Conservation (phyloP, 2,329 filamentous ascomycete genomes). For the Malbranchea zuffiana region DNA sequence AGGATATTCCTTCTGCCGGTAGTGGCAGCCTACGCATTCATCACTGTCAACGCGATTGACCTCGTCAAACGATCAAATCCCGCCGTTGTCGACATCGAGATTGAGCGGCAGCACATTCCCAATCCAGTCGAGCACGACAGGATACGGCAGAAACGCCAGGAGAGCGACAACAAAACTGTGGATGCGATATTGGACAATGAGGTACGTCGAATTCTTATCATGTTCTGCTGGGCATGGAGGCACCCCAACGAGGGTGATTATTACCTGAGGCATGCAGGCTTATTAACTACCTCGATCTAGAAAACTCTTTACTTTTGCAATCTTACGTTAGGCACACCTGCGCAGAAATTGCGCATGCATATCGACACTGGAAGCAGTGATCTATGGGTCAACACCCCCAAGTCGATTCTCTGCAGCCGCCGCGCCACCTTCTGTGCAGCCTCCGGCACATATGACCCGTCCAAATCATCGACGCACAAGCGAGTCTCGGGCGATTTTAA, state of each 20-base stretch:
- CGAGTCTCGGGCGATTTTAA: slow-evolving; percentile 70
- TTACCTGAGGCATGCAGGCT: neutral
- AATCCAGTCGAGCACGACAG: slow-evolving; percentile 40
- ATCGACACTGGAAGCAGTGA: slow-evolving; percentile 55
- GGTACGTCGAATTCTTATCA: slow-evolving; percentile 20
- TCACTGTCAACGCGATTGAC: slow-evolving; percentile 17
- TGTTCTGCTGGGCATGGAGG: neutral
- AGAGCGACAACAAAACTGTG: slow-evolving; percentile 30
- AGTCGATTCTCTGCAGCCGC: slow-evolving; percentile 49
- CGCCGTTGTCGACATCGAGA: slow-evolving; percentile 40
- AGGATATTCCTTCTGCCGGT: slow-evolving; percentile 2
- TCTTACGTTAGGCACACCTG: slow-evolving; percentile 46
- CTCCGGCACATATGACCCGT: slow-evolving; percentile 58
- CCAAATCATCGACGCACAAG: slow-evolving; percentile 63
- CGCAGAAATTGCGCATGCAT: slow-evolving; percentile 45
- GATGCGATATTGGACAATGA: slow-evolving; percentile 45
- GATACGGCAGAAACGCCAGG: slow-evolving; percentile 30
- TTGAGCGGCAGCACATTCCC: slow-evolving; percentile 38
- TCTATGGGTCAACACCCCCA: slow-evolving; percentile 54
- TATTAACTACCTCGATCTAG: slow-evolving; percentile 16
- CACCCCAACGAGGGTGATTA: neutral
- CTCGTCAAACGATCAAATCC: slow-evolving; percentile 30
- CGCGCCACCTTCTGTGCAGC: slow-evolving; percentile 43
- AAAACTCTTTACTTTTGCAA: slow-evolving; percentile 51
- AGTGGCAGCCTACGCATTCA: neutral